A percentile compares a stretch with the other conserved stretches of the same genome.
phyloP scores from a whole-genome alignment of 139 green algal genomes.

The Klebsormidium nitens region DNA sequence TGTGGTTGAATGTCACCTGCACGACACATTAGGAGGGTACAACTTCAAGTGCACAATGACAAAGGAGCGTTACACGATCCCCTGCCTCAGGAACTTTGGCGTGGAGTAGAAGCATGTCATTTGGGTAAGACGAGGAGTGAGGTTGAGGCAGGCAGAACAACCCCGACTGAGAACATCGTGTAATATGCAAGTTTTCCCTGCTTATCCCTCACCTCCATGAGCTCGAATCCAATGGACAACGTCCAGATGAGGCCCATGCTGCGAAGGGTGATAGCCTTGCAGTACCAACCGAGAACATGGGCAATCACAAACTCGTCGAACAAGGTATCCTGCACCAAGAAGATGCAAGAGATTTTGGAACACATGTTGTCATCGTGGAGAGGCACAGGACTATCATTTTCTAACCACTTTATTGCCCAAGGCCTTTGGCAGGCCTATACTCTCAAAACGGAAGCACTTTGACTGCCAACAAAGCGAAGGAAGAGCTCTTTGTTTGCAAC shows the following conservation, averaged over 20 bases:
- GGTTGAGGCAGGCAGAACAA: too few species aligned
- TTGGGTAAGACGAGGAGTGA: too few species aligned
- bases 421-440: background rate
- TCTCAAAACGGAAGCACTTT: background rate
- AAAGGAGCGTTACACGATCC: too few species aligned
- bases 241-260: slow-evolving; percentile 59
- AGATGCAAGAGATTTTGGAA: slow-evolving; percentile 30
- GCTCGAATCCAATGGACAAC: slow-evolving; percentile 46
- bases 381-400: background rate
- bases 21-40: too few species aligned
- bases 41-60: too few species aligned
- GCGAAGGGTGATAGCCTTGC: slow-evolving; percentile 76
- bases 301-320: slow-evolving; percentile 90
- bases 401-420: background rate
- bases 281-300: slow-evolving; percentile 75
- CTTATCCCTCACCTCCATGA: slow-evolving; percentile 48
- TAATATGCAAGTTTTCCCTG: slow-evolving; percentile 10
- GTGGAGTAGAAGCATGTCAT: too few species aligned
- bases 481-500: background rate
- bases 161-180: slow-evolving; percentile 42
- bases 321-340: slow-evolving; percentile 68
- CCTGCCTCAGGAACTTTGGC: too few species aligned
- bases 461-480: background rate
- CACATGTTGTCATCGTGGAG: slow-evolving; percentile 39
- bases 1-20: slow-evolving; percentile 62